Evolutionary conservation across 2,329 filamentous ascomycete species (phyloP).

Genomic region (Alternaria rosae): DNA sequence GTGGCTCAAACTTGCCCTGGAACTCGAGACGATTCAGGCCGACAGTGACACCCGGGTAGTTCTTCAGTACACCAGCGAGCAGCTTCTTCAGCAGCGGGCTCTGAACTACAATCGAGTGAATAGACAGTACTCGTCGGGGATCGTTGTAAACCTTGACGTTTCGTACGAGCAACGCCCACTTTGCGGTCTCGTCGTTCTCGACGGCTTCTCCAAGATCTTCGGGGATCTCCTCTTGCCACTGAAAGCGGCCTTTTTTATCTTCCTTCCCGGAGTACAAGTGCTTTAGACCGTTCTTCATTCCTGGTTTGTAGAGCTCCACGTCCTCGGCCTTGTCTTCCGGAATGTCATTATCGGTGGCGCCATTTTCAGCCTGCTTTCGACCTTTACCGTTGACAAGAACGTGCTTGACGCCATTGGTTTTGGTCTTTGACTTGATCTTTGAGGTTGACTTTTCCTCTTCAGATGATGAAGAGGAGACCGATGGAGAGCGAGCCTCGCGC

Average conservation of each 20-base stretch:
- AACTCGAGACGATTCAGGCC: constrained; percentile 70
- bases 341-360: not conserved
- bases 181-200: constrained; percentile 68
- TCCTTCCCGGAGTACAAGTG: constrained; percentile 60
- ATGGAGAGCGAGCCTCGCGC: not conserved
- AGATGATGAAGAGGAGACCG: constrained; percentile 13
- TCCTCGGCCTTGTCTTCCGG: constrained; percentile 12
- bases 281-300: constrained; percentile 54
- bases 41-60: constrained; percentile 68
- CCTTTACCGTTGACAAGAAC: constrained; percentile 21
- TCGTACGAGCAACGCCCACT: constrained; percentile 58
- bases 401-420: constrained; percentile 20
- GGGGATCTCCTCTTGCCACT: constrained; percentile 47
- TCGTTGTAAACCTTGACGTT: constrained; percentile 58
- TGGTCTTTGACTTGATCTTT: not conserved
- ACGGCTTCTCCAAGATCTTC: constrained; percentile 49
- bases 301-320: constrained; percentile 33
- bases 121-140: constrained; percentile 65
- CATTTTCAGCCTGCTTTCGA: not conserved
- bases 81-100: constrained; percentile 68
- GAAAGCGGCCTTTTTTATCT: constrained; percentile 44
- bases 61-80: constrained; percentile 63
- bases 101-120: constrained; percentile 71
- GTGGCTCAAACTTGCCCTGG: constrained; percentile 66
- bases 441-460: not conserved